Base-by-base conservation (phyloP, 495 filamentous ascomycete genomes). In the Chaetomium fimeti region DNA sequence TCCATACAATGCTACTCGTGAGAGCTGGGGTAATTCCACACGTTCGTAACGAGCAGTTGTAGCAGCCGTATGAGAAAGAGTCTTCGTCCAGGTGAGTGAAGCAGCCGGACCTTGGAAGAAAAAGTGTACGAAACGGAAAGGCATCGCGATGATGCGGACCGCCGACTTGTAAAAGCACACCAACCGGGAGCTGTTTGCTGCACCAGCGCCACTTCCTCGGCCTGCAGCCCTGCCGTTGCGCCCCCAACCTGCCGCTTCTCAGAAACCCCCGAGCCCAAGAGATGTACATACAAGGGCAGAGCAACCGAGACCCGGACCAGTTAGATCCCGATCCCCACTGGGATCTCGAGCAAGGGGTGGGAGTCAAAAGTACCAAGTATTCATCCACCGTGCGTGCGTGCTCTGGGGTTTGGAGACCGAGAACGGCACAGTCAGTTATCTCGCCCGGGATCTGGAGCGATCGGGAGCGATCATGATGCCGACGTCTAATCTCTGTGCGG, bases 371-470 rank as follows among this genome's bases (percentile, higher is more conserved):
- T 24, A 49, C 20, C n/a, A 6, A 22, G n/a, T n/a, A n/a, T n/a
- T n/a, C n/a, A n/a, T 48, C 3, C n/a, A 49, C 47, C 20, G 47
- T 22, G 47, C 22, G 4, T 20, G 6, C 47, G 16, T 25, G 32
- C 9, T 1, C 11, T 43, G 2, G 38, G 2, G 3, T 18, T 43
- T 18, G 13, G 5, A 43, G 13, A 43, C 29, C 11, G 53, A 57
- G 32, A 57, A 57, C 36, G 16, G 38, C 9, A 5, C 32, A 36
- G 29, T 42, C n/a, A 27, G 29, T 15, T 38, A 57, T 27, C 36
- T 42, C 22, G 38, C 55, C 55, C 38, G 54, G 16, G 29, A 54
- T 36, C 28, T 36, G 29, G 52, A 36, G 52, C 52, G 52, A 55
- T 36, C 52, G 9, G 1, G n/a, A 42, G 55, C 22, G 38, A 24